Evolutionary conservation across 768 basidiomycete species (phyloP).

Genomic region (Tricholoma furcatifolium): DNA sequence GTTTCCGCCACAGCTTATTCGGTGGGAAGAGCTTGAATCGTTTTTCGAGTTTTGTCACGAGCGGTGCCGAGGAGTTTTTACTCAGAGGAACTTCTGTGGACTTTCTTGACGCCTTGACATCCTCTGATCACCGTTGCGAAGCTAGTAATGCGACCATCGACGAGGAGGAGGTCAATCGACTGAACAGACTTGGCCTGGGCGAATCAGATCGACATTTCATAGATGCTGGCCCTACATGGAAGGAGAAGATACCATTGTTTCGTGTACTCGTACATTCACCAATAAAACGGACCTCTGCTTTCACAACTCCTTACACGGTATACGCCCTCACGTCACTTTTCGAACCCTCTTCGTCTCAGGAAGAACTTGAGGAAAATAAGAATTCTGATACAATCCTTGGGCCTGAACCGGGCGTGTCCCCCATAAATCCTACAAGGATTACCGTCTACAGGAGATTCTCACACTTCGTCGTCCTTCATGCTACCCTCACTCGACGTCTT

Average conservation of each 20-base stretch:
- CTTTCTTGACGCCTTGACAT: slow-evolving; percentile 13
- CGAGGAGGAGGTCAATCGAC: slow-evolving; percentile 40
- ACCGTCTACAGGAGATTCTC: slow-evolving; percentile 84
- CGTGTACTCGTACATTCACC: slow-evolving; percentile 78
- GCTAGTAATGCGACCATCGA: slow-evolving; percentile 32
- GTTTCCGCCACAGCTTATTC: slow-evolving; percentile 68
- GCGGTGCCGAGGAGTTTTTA: slow-evolving; percentile 81
- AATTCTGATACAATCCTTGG: slow-evolving; percentile 8
- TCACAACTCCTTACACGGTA: slow-evolving; percentile 69
- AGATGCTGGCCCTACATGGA: slow-evolving; percentile 72
- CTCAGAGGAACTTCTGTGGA: slow-evolving; percentile 58
- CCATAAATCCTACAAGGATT: slow-evolving; percentile 48
- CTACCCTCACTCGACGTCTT: slow-evolving; percentile 62
- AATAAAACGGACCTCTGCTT: slow-evolving; percentile 62
- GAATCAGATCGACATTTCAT: slow-evolving; percentile 73
- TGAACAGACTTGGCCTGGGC: slow-evolving; percentile 39
- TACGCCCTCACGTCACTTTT: slow-evolving; percentile 81
- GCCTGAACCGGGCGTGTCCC: slow-evolving; percentile 11
- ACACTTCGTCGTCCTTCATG: slow-evolving; percentile 78
- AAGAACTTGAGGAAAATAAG: slow-evolving; percentile 13
- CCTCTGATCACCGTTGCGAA: slow-evolving; percentile 26
- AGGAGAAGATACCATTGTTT: slow-evolving; percentile 69
- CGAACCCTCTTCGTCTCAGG: slow-evolving; percentile 25
- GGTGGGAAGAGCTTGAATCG: slow-evolving; percentile 79
- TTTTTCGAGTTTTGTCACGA: slow-evolving; percentile 86